These are phyloP conservation scores for Aurantiochytrium sp. DNA, from an alignment of 108 stramenopile genomes.

Conservation along the genomic window DNA sequence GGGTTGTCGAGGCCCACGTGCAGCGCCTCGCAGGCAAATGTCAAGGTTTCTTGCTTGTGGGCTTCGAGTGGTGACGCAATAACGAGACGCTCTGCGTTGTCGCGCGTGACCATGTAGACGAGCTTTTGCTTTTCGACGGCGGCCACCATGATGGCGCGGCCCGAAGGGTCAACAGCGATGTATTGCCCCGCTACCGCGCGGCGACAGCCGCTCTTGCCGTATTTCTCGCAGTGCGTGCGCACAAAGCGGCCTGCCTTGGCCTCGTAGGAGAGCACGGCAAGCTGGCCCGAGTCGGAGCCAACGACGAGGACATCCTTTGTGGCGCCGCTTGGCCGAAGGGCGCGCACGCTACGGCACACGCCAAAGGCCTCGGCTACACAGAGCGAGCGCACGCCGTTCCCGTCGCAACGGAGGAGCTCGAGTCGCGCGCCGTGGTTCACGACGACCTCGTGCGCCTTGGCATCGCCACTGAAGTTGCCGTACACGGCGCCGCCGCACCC, in stretches of 20 bases:
- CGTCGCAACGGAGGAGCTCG: slow-evolving; percentile 26
- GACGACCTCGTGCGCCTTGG: slow-evolving; percentile 32
- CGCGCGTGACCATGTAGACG: slow-evolving; percentile 86
- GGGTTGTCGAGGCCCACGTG: slow-evolving; percentile 98
- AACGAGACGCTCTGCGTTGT: slow-evolving; percentile 61
- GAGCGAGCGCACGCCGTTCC: neutral
- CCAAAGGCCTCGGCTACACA: slow-evolving; percentile 57
- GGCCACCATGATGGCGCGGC: slow-evolving; percentile 74
- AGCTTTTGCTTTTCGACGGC: slow-evolving; percentile 91
- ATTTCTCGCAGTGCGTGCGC: slow-evolving; percentile 33
- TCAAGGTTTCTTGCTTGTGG: slow-evolving; percentile 72
- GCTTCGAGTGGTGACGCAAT: slow-evolving; percentile 90
- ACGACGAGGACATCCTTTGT: slow-evolving; percentile 80
- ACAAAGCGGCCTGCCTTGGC: slow-evolving; percentile 14
- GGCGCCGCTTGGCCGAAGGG: slow-evolving; percentile 68
- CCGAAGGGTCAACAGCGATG: slow-evolving; percentile 83
- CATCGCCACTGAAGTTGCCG: neutral
- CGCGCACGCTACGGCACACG: slow-evolving; percentile 58
- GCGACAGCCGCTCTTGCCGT: slow-evolving; percentile 69
- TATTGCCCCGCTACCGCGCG: slow-evolving; percentile 93
- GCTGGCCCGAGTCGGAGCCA: slow-evolving; percentile 74
- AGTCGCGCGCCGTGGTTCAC: slow-evolving; percentile 21
- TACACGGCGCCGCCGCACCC: neutral
- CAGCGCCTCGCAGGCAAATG: slow-evolving; percentile 71
- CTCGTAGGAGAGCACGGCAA: slow-evolving; percentile 72